Conservation (phyloP, 2,329 filamentous ascomycete species). For the Aspergillus texensis region DNA sequence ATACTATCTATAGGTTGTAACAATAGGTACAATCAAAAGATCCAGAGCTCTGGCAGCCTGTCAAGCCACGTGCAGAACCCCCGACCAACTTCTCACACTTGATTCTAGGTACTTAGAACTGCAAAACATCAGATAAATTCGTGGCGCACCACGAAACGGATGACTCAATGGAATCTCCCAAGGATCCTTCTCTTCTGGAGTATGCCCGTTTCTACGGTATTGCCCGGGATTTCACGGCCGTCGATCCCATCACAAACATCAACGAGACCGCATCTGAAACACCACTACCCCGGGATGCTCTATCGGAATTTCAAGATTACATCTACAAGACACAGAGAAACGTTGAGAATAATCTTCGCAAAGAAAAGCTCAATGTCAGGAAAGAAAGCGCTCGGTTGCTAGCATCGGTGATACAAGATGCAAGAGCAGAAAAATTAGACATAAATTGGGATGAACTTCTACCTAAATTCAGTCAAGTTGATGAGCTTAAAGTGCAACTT, state of each 20-base stretch:
- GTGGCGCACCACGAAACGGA: not conserved
- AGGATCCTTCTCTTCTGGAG: conserved; percentile 45
- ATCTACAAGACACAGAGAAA: conserved; percentile 14
- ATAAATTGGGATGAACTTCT: conserved; percentile 25
- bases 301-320: conserved; percentile 20
- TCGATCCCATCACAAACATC: conserved; percentile 27
- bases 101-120: not conserved
- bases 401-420: conserved; percentile 29
- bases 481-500: conserved; percentile 46
- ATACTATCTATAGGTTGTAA: not conserved
- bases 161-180: conserved; percentile 14
- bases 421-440: conserved; percentile 12
- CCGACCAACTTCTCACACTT: not conserved
- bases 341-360: conserved; percentile 16
- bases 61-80: not conserved
- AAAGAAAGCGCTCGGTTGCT: conserved; percentile 34
- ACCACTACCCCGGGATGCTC: conserved; percentile 21
- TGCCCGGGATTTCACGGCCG: conserved; percentile 38
- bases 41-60: not conserved
- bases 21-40: not conserved
- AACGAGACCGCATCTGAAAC: conserved; percentile 17
- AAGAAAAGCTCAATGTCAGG: conserved; percentile 39
- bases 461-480: conserved; percentile 23
- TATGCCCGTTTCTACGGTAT: conserved; percentile 53
- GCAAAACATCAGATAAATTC: not conserved